phyloP scores from a whole-genome alignment of 768 basidiomycete species.

The Rhodotorula kratochvilovae region DNA sequence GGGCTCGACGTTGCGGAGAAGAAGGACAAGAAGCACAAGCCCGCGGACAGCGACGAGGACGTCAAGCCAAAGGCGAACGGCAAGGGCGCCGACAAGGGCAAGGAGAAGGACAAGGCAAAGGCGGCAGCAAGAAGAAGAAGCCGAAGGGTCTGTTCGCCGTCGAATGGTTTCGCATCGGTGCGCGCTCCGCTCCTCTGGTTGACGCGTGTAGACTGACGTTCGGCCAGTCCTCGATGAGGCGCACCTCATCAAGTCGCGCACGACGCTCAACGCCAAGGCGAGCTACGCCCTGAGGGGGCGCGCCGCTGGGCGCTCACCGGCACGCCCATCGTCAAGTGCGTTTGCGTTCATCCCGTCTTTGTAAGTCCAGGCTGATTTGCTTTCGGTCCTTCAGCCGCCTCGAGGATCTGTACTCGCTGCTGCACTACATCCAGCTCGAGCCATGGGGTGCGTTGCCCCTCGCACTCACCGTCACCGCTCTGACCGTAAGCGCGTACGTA shows the following conservation, averaged over 20 bases:
- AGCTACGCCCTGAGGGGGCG: constrained; percentile 76
- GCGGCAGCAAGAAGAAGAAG: constrained; percentile 17
- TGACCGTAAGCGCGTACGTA: constrained; percentile 8
- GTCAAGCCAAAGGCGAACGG: constrained; percentile 34
- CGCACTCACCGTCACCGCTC: background rate
- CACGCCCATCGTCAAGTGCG: constrained; percentile 89
- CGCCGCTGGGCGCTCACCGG: constrained; percentile 90
- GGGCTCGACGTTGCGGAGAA: constrained; percentile 15
- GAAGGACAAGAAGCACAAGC: background rate
- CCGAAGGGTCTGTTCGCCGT: constrained; percentile 36
- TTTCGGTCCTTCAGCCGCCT: constrained; percentile 18
- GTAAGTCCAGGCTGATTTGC: background rate
- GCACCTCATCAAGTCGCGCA: constrained; percentile 85
- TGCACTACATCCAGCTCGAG: constrained; percentile 52
- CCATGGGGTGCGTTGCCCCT: constrained; percentile 34
- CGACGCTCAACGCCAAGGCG: constrained; percentile 77
- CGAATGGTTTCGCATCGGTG: constrained; percentile 43
- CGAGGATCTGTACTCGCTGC: constrained; percentile 73
- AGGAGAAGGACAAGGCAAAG: constrained; percentile 24
- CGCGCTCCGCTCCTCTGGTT: constrained; percentile 44
- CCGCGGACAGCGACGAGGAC: constrained; percentile 52
- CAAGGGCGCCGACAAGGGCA: constrained; percentile 8
- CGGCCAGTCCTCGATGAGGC: constrained; percentile 88
- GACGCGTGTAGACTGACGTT: constrained; percentile 51
- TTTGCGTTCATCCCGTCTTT: constrained; percentile 48